A percentile compares a stretch with the other conserved stretches of the same genome.
Evolutionary conservation across 495 filamentous ascomycete species (phyloP).

Genomic region (Jackrogersella minutella): DNA sequence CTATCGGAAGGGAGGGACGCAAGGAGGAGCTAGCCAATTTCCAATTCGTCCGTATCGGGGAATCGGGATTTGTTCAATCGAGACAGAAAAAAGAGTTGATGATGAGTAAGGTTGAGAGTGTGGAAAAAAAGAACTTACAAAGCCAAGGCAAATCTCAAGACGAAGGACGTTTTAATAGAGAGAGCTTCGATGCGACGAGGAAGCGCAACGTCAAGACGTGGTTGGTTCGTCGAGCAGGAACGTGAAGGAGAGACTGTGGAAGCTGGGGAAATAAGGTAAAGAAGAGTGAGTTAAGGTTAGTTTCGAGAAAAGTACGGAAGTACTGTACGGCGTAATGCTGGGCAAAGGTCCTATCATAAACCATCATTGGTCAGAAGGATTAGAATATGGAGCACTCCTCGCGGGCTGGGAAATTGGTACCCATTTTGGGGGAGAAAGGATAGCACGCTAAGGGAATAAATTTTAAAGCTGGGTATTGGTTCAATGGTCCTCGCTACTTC

Average conservation of each 20-base stretch:
- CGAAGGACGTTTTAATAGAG: constrained; percentile 18
- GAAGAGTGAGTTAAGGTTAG: constrained; percentile 34
- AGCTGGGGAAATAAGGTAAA: constrained; percentile 43
- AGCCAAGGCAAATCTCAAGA: constrained; percentile 31
- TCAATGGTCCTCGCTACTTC: not conserved
- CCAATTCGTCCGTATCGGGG: constrained; percentile 25
- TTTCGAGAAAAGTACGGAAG: constrained; percentile 26
- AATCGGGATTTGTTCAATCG: constrained; percentile 30
- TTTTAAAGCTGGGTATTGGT: constrained; percentile 9
- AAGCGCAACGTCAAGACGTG: constrained; percentile 32
- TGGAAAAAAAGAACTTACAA: constrained; percentile 28
- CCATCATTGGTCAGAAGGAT: constrained; percentile 28
- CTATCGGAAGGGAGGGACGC: constrained; percentile 42
- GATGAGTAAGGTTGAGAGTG: constrained; percentile 2
- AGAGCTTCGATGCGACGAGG: constrained; percentile 31
- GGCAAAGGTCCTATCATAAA: constrained; percentile 15
- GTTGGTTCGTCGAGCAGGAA: constrained; percentile 35
- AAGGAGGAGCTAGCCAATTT: constrained; percentile 39
- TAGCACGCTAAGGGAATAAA: constrained; percentile 30
- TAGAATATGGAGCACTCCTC: constrained; percentile 26
- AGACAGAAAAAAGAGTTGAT: constrained; percentile 11
- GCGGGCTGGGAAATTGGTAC: constrained; percentile 49
- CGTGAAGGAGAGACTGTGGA: constrained; percentile 41
- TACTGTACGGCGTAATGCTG: constrained; percentile 28
- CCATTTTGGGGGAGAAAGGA: constrained; percentile 39